These are phyloP conservation scores for Neonectria coccinea DNA, from an alignment of 2,329 filamentous ascomycete species.

Conservation along the genomic window DNA sequence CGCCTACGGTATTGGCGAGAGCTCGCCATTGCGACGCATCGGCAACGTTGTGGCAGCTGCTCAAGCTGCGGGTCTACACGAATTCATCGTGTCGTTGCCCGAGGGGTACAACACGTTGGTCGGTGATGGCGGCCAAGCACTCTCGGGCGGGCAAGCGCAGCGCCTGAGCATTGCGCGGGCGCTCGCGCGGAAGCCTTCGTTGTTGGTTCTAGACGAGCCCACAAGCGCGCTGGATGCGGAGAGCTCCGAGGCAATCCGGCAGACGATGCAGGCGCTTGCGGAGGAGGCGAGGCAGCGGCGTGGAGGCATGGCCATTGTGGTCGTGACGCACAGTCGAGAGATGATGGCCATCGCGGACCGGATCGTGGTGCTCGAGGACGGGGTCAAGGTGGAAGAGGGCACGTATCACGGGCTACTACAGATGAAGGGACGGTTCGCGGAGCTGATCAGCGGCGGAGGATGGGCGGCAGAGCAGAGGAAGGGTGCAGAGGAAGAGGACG, in stretches of 20 bases:
- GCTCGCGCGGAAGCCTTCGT: constrained; percentile 74
- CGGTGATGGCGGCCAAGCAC: constrained; percentile 78
- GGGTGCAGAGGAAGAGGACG: background rate
- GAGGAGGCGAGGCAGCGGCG: constrained; percentile 35
- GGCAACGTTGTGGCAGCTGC: constrained; percentile 64
- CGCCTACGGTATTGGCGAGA: constrained; percentile 75
- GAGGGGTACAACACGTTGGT: constrained; percentile 71
- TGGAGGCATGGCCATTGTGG: constrained; percentile 73
- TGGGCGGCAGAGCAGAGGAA: constrained; percentile 25
- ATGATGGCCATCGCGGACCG: constrained; percentile 88
- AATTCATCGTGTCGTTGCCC: constrained; percentile 80
- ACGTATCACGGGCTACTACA: constrained; percentile 70
- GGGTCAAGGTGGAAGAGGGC: constrained; percentile 75
- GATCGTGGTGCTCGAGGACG: constrained; percentile 78
- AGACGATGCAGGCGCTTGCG: constrained; percentile 69
- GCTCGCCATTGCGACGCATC: constrained; percentile 61
- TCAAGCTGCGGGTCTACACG: constrained; percentile 73
- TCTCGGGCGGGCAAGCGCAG: constrained; percentile 88
- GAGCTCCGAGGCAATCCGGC: constrained; percentile 72
- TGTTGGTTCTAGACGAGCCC: constrained; percentile 88
- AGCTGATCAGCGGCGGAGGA: constrained; percentile 55
- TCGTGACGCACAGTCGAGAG: constrained; percentile 84
- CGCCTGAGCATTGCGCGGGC: constrained; percentile 85
- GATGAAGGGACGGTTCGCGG: constrained; percentile 59
- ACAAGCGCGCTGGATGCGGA: constrained; percentile 83